Percentiles rank a stretch among this genome's conserved stretches.
Conservation (phyloP, 2,329 filamentous ascomycete species). For the Pseudogymnoascus sp. region DNA sequence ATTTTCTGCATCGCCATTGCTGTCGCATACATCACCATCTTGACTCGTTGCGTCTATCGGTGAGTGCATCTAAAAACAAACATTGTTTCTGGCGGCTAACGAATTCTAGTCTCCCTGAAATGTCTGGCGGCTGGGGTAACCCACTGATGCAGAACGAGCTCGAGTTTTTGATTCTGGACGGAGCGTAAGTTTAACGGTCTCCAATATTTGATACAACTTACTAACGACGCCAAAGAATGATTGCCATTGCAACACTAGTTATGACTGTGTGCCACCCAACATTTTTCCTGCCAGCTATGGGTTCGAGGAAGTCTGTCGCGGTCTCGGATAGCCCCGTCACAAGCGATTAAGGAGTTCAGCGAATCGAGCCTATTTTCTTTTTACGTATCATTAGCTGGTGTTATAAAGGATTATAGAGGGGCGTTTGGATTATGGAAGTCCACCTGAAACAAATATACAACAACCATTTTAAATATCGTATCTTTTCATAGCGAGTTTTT, state of each 20-base stretch:
- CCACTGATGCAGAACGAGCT: constrained; percentile 54
- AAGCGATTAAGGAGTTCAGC: neutral
- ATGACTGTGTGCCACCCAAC: constrained; percentile 48
- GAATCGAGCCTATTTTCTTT: neutral
- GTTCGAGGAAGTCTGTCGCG: neutral
- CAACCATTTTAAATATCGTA: neutral
- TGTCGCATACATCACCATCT: constrained; percentile 15
- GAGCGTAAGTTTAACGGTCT: constrained; percentile 33
- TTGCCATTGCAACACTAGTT: constrained; percentile 41
- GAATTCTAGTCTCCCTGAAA: constrained; percentile 40
- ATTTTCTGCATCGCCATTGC: constrained; percentile 17
- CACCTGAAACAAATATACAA: neutral
- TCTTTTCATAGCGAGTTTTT: too few relatives aligned
- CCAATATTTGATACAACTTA: neutral
- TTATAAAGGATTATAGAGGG: constrained; percentile 5
- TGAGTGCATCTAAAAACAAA: neutral
- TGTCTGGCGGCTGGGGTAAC: constrained; percentile 57
- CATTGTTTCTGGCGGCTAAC: constrained; percentile 14
- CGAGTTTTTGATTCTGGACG: constrained; percentile 51
- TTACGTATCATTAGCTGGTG: neutral
- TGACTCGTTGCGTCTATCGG: constrained; percentile 21
- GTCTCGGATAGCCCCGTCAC: neutral
- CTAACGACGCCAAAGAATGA: constrained; percentile 31
- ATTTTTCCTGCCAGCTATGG: constrained; percentile 34
- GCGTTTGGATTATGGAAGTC: neutral